Conservation (phyloP, 179 eudicot species). For the Sideroxylon spinosum region DNA sequence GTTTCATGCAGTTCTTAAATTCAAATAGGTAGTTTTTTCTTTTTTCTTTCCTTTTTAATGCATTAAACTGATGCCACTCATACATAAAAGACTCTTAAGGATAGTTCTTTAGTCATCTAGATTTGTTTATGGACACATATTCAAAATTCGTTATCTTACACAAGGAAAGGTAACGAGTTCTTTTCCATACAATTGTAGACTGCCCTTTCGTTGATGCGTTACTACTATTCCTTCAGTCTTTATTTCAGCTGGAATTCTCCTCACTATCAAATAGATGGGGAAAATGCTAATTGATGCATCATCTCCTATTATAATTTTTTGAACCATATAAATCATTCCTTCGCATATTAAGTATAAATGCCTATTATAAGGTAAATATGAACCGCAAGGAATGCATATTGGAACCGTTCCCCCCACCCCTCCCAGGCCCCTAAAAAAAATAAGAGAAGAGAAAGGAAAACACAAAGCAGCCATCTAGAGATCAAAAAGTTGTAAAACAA, state of each 20-base stretch:
- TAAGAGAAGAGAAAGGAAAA: background rate
- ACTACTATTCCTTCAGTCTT: background rate
- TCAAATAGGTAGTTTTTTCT: background rate
- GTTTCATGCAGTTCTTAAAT: background rate
- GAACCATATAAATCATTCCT: too few relatives aligned
- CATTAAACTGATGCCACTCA: too few relatives aligned
- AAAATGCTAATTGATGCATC: background rate
- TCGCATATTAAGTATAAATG: background rate
- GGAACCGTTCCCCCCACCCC: background rate
- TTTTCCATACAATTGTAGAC: background rate
- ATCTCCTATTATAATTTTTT: background rate
- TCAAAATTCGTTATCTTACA: too few relatives aligned
- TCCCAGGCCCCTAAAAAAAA: background rate
- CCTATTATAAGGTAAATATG: background rate
- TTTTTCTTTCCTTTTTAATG: too few relatives aligned
- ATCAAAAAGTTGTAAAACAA: background rate
- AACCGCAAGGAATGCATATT: background rate
- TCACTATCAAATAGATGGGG: background rate
- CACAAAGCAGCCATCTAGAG: background rate
- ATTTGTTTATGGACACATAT: conserved; percentile 5
- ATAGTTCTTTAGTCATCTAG: background rate
- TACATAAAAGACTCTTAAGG: background rate
- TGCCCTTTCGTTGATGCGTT: background rate
- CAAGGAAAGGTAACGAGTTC: background rate
- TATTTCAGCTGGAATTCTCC: background rate